Percentiles rank a stretch among this genome's conserved stretches.
These are phyloP conservation scores for Neofusicoccum kwambonambiense DNA, from an alignment of 2,329 filamentous ascomycete genomes.

Conservation along the genomic window DNA sequence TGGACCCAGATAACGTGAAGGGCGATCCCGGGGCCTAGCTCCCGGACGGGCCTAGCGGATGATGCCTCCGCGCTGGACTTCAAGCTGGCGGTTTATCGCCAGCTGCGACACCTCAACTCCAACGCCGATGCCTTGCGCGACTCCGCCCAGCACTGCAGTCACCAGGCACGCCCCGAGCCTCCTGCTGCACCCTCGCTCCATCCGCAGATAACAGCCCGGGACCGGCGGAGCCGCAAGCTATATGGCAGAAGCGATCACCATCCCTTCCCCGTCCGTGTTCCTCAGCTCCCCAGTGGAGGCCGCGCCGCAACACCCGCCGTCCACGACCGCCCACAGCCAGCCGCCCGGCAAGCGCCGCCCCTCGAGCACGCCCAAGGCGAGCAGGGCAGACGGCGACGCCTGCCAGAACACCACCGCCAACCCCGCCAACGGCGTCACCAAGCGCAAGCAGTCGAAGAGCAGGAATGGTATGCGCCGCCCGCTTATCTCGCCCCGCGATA, in stretches of 20 bases:
- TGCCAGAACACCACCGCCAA: neutral
- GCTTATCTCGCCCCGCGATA: slow-evolving; percentile 24
- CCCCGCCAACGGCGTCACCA: slow-evolving; percentile 43
- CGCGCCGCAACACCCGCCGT: slow-evolving; percentile 24
- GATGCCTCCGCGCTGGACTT: slow-evolving; percentile 16
- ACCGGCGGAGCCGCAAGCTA: slow-evolving; percentile 13
- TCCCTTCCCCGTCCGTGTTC: slow-evolving; percentile 59
- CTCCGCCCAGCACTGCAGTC: slow-evolving; percentile 16
- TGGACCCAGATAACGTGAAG: slow-evolving; percentile 13
- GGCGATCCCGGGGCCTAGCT: slow-evolving; percentile 13
- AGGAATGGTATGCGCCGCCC: slow-evolving; percentile 60
- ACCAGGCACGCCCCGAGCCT: slow-evolving; percentile 14
- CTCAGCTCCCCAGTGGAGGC: slow-evolving; percentile 37
- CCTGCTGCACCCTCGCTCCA: slow-evolving; percentile 18
- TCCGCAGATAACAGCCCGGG: slow-evolving; percentile 8
- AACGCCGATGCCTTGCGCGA: slow-evolving; percentile 18
- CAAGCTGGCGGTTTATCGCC: slow-evolving; percentile 15
- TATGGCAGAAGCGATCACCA: slow-evolving; percentile 58
- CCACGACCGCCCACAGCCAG: slow-evolving; percentile 17
- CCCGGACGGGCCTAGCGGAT: slow-evolving; percentile 6
- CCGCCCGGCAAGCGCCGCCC: slow-evolving; percentile 27
- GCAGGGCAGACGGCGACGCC: neutral
- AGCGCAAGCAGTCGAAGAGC: slow-evolving; percentile 72
- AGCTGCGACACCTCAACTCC: neutral
- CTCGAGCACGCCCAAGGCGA: slow-evolving; percentile 8